Base-by-base conservation (phyloP, 371 early-diverging fungal species). In the Rhizomucor pusillus region DNA sequence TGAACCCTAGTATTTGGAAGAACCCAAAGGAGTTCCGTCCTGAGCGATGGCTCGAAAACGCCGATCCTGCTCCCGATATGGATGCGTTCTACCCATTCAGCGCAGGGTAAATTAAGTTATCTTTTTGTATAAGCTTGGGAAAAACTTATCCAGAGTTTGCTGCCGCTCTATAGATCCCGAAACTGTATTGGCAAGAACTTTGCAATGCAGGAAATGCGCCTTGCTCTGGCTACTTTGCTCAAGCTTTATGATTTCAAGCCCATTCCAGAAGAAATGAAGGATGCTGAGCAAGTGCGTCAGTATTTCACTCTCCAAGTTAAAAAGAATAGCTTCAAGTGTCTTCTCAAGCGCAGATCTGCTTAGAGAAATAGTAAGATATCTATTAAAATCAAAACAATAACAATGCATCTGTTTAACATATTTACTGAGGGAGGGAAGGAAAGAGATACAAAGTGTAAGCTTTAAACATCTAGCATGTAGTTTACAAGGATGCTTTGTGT, bases 111-210 rank as follows among this genome's bases (percentile, higher is more conserved):
- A 60, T 44, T 29, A 41, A 19, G 41, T 14, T 41, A 19, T 19
- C 14, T 43, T 23, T 20, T 44, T 29, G 10, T 47, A 29, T 20
- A 11, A 24, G 43, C 19, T 5, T 19, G 41, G 41, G 19, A n/a
- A 41, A 3, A 16, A 3, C 41, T n/a, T 41, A 41, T 41, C 16
- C 9, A 9, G 16, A n/a, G 23, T 23, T 43, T n/a, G 29, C 22
- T 29, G 40, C 13, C 16, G n/a, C 4, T 44, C 22, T 10, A 29
- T 59, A 66, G 71, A n/a, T 64, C 75, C 19, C 61, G 80, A 25
- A 75, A 75, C 50, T 80, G 80, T 50, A 69, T 77, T 43, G 80
- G 80, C 34, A 80, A 73, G 52, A 70, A 66, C 57, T 77, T 80
- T 67, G 75, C 73, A 11, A 43, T 59, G 43, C 67, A 67, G 53